These are phyloP conservation scores for Talaromyces ruber DNA, from an alignment of 495 filamentous ascomycete species.

Conservation along the genomic window DNA sequence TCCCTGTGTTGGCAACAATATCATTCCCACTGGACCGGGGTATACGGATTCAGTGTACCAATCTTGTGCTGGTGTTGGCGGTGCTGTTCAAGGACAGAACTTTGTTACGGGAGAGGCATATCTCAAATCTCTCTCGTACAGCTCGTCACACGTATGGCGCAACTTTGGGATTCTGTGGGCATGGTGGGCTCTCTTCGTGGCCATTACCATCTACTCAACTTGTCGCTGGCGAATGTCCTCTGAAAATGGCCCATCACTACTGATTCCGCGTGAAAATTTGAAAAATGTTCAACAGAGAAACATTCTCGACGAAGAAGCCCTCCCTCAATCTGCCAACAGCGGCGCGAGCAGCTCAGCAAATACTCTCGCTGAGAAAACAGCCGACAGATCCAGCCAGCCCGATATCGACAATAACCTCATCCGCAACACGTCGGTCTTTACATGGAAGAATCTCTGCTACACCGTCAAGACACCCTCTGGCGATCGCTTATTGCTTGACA, in stretches of 20 bases:
- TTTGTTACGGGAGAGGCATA: slow-evolving; percentile 39
- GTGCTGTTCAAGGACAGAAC: slow-evolving; percentile 33
- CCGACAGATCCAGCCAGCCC: slow-evolving; percentile 25
- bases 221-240: slow-evolving; percentile 23
- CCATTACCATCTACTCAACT: slow-evolving; percentile 27
- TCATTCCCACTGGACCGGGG: slow-evolving; percentile 36
- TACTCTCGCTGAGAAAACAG: slow-evolving; percentile 17
- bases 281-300: slow-evolving; percentile 10
- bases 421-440: slow-evolving; percentile 47
- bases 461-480: slow-evolving; percentile 34
- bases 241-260: slow-evolving; percentile 22
- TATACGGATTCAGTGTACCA: slow-evolving; percentile 19
- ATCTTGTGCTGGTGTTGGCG: slow-evolving; percentile 48
- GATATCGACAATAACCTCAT: slow-evolving; percentile 22
- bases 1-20: slow-evolving; percentile 37
- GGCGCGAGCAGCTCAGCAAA: neutral
- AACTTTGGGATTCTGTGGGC: slow-evolving; percentile 40
- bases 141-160: slow-evolving; percentile 33
- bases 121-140: slow-evolving; percentile 40
- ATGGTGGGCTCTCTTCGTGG: slow-evolving; percentile 34
- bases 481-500: slow-evolving; percentile 47
- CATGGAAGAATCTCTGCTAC: slow-evolving; percentile 54
- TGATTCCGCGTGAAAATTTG: slow-evolving; percentile 33
- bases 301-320: slow-evolving; percentile 22
- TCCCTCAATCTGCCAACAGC: slow-evolving; percentile 6